Conservation (phyloP, 495 filamentous ascomycete genomes). For the Hypoxylon rickii region DNA sequence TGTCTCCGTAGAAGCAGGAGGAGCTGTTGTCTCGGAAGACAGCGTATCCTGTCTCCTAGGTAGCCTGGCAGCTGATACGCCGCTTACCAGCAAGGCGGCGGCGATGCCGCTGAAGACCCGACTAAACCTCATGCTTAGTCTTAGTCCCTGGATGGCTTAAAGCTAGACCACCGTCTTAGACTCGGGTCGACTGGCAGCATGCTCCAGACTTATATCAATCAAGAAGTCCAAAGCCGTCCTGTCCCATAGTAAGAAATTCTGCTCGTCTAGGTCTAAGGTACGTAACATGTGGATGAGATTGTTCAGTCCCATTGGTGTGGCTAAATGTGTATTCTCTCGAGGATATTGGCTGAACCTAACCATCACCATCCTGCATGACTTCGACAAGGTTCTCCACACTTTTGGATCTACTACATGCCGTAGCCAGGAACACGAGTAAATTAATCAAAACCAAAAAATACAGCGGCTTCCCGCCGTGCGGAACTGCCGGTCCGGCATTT, state of each 20-base stretch:
- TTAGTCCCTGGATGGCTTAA: slow-evolving; percentile 15
- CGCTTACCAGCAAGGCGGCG: slow-evolving; percentile 34
- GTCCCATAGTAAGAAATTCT: slow-evolving; percentile 9
- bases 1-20: slow-evolving; percentile 3
- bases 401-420: slow-evolving; percentile 18
- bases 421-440: slow-evolving; percentile 21
- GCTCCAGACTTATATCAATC: slow-evolving; percentile 13
- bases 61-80: slow-evolving; percentile 24
- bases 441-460: slow-evolving; percentile 11
- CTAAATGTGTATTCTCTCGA: slow-evolving; percentile 22
- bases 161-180: slow-evolving; percentile 20
- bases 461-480: neutral
- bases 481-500: slow-evolving; percentile 23
- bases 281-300: slow-evolving; percentile 20
- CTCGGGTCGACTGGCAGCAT: slow-evolving; percentile 12
- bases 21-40: slow-evolving; percentile 1
- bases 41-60: slow-evolving; percentile 23
- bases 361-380: slow-evolving; percentile 15
- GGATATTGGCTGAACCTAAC: slow-evolving; percentile 35
- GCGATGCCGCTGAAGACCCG: slow-evolving; percentile 28
- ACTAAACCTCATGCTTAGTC: slow-evolving; percentile 31
- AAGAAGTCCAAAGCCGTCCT: slow-evolving; percentile 1
- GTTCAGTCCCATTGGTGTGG: slow-evolving; percentile 25
- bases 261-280: neutral
- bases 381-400: slow-evolving; percentile 36